These are phyloP conservation scores for Ceratonia siliqua DNA, from an alignment of 306 rosid genomes.

Conservation along the genomic window DNA sequence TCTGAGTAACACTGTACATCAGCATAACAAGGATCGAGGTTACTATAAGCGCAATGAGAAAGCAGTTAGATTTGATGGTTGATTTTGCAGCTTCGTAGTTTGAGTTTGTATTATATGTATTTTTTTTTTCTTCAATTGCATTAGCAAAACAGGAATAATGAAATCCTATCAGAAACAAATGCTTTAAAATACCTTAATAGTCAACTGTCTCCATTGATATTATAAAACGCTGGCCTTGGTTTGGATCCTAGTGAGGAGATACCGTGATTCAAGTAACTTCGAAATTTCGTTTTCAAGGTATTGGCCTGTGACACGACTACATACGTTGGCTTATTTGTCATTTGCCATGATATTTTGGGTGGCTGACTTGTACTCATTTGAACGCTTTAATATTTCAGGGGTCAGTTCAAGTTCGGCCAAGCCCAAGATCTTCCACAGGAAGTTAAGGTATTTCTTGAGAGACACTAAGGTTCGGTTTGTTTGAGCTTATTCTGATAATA, in stretches of 20 bases:
- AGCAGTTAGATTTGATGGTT: slow-evolving; percentile 37
- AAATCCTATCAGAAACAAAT: slow-evolving; percentile 20
- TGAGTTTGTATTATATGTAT: slow-evolving; percentile 36
- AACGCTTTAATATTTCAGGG: background rate
- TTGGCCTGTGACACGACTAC: background rate
- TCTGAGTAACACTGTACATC: slow-evolving; percentile 21
- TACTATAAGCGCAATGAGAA: slow-evolving; percentile 10
- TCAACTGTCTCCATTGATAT: slow-evolving; percentile 1
- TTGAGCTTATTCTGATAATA: no score
- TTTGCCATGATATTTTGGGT: slow-evolving; percentile 1
- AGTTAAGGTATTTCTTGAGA: background rate
- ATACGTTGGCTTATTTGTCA: background rate
- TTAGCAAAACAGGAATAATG: background rate
- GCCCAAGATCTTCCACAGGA: background rate
- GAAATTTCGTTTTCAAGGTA: background rate
- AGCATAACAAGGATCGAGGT: slow-evolving; percentile 12
- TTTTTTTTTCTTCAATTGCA: background rate
- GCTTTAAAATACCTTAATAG: slow-evolving; percentile 17
- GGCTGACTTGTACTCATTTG: slow-evolving; percentile 9
- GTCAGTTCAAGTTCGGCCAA: slow-evolving; percentile 1
- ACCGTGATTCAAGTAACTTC: background rate
- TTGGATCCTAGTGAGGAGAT: background rate
- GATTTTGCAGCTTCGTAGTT: slow-evolving; percentile 28
- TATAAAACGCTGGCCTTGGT: background rate
- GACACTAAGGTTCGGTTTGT: no score